Conservation (phyloP, 495 filamentous ascomycete species). For the Penicillium subrubescens region DNA sequence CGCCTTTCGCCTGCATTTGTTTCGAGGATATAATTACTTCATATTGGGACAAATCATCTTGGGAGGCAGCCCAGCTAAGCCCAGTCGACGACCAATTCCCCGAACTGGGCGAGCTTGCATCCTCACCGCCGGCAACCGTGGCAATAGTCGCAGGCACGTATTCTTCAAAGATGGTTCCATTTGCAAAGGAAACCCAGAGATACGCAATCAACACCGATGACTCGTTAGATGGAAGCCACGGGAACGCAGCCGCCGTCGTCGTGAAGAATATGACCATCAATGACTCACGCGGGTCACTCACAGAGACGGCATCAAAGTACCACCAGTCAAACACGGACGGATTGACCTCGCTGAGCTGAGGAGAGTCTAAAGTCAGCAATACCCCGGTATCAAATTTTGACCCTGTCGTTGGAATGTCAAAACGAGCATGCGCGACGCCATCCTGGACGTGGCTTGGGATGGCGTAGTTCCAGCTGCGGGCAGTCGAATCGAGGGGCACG, state of each 20-base stretch:
- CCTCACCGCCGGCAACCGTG: slow-evolving; percentile 7
- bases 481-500: background rate
- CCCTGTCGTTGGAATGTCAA: slow-evolving; percentile 11
- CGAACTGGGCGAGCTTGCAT: background rate
- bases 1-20: slow-evolving; percentile 18
- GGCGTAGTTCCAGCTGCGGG: slow-evolving; percentile 6
- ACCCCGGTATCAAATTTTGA: slow-evolving; percentile 2
- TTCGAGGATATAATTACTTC: slow-evolving; percentile 18
- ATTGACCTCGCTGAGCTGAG: slow-evolving; percentile 32
- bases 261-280: slow-evolving; percentile 36
- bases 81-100: slow-evolving; percentile 22
- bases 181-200: slow-evolving; percentile 28
- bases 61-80: slow-evolving; percentile 17
- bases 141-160: slow-evolving; percentile 24
- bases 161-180: slow-evolving; percentile 23
- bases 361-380: slow-evolving; percentile 31
- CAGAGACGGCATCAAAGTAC: slow-evolving; percentile 42
- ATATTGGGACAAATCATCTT: slow-evolving; percentile 17
- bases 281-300: slow-evolving; percentile 16
- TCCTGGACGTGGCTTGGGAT: slow-evolving; percentile 21
- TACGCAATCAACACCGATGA: slow-evolving; percentile 26
- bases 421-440: slow-evolving; percentile 10
- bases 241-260: slow-evolving; percentile 24
- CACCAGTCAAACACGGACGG: slow-evolving; percentile 42
- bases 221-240: slow-evolving; percentile 17